Evolutionary conservation across 306 rosid genomes (phyloP).

Genomic region (Glycine latifolia): DNA sequence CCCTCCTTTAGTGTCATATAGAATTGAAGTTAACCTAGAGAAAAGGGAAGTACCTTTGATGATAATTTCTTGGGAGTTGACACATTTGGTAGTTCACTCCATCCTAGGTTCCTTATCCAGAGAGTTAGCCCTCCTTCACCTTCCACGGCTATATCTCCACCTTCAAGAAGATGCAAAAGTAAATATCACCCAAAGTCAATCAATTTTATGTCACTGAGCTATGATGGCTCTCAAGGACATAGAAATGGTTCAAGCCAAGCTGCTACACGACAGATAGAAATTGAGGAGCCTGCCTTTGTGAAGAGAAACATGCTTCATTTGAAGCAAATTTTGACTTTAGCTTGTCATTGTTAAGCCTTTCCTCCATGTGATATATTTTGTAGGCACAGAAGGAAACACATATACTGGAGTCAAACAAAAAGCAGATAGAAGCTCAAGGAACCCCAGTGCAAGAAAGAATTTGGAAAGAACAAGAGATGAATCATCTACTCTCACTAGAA

Average conservation of each 20-base stretch:
- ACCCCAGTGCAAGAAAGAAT: too few species aligned
- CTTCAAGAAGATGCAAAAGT: not conserved
- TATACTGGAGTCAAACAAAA: too few species aligned
- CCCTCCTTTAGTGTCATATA: not conserved
- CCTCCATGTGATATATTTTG: too few species aligned
- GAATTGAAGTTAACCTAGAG: not conserved
- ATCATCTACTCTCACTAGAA: too few species aligned
- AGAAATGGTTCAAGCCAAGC: too few species aligned
- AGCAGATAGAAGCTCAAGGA: too few species aligned
- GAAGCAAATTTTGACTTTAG: not conserved
- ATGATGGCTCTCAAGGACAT: not conserved
- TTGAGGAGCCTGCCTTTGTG: not conserved
- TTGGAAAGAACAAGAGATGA: too few species aligned
- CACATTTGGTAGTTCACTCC: not conserved
- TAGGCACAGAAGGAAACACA: too few species aligned
- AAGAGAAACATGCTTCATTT: not conserved
- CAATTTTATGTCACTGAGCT: constrained; percentile 16
- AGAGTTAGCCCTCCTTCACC: constrained; percentile 10
- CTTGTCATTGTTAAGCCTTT: not conserved
- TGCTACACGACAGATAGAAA: too few species aligned
- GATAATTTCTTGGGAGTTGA: not conserved
- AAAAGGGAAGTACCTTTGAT: not conserved
- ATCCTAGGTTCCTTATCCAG: not conserved
- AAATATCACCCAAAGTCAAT: not conserved
- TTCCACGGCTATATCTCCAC: not conserved